Percentiles rank a stretch among this genome's conserved stretches.
Evolutionary conservation across 2,329 filamentous ascomycete species (phyloP).

Genomic region (Podosphaera leucotricha): DNA sequence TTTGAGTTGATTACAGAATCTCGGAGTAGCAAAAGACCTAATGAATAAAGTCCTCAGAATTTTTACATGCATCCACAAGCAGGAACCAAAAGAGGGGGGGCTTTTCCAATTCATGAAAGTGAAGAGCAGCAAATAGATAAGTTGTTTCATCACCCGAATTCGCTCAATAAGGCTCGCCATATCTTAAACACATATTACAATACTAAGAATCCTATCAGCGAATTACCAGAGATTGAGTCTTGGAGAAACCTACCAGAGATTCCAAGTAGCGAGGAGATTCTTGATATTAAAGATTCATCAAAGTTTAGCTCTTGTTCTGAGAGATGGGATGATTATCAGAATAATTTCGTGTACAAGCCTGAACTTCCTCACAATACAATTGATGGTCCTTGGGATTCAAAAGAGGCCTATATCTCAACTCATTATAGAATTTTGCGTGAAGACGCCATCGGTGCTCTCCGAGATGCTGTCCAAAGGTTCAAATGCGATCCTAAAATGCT

Average conservation of each 20-base stretch:
- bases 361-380: conserved; percentile 28
- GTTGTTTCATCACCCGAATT: neutral
- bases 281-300: conserved; percentile 9
- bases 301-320: conserved; percentile 3
- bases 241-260: conserved; percentile 27
- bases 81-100: neutral
- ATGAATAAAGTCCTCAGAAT: neutral
- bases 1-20: too few relatives aligned
- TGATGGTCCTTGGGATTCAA: conserved; percentile 31
- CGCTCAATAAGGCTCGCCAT: neutral
- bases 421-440: conserved; percentile 59
- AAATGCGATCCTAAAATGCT: conserved; percentile 26
- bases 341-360: conserved; percentile 4
- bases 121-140: neutral
- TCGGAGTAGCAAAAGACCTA: too few relatives aligned
- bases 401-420: conserved; percentile 41
- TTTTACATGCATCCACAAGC: conserved; percentile 1
- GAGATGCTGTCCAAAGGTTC: conserved; percentile 38
- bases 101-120: neutral
- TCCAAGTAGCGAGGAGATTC: conserved; percentile 29
- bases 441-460: conserved; percentile 45
- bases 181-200: conserved; percentile 3
- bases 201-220: conserved; percentile 2
- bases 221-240: conserved; percentile 1
- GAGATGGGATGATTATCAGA: conserved; percentile 9